Base-by-base conservation (phyloP, 352 stramenopile genomes). In the Phytophthora foliorum region DNA sequence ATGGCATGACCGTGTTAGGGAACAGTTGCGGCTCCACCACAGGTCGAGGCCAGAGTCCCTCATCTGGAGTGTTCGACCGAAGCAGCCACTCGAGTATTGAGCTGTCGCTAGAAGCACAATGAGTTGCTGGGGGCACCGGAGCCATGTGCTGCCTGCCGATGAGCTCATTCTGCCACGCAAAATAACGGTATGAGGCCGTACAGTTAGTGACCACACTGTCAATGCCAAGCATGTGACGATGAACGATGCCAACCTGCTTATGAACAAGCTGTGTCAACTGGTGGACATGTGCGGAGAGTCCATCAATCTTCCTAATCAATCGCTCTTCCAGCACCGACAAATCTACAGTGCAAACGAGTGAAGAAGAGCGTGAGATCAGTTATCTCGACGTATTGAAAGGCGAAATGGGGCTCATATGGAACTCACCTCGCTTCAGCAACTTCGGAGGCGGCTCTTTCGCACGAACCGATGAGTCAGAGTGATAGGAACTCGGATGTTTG, bases 51-150 rank as follows among this genome's bases (percentile, higher is more conserved):
- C 60, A 74, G 9, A 55, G 46, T 38, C 62, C 39, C 53, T 92
- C 82, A 19, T 92, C 84, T n/a, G 60, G 44, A 34, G 69, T 63
- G n/a, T 77, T 79, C 4, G 77, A 77, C 46, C 81, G 84, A 53
- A 93, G 73, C 19, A 90, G 69, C 82, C 81, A 91, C 67, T 93
- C 85, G 32, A 90, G 76, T 32, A 86, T 76, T 3, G 55, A 63
- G 19, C 41, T 77, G 21, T 91, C 84, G 22, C 36, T 73, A 25
- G 58, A 49, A 54, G 31, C 24, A 44, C 53, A 63, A 41, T 76
- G 67, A 41, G 55, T 53, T 22, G 60, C 42, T 22, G 70, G 58
- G 13, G 68, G 56, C 22, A 69, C 41, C 2, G 61, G 57, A 42
- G 79, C 66, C 44, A 80, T 63, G 36, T 84, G 65, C 51, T 86